Evolutionary conservation across 2,329 filamentous ascomycete genomes (phyloP), one percentile per base, ranked within the genome.

Genomic region (Ceratocystis smalleyi): DNA sequence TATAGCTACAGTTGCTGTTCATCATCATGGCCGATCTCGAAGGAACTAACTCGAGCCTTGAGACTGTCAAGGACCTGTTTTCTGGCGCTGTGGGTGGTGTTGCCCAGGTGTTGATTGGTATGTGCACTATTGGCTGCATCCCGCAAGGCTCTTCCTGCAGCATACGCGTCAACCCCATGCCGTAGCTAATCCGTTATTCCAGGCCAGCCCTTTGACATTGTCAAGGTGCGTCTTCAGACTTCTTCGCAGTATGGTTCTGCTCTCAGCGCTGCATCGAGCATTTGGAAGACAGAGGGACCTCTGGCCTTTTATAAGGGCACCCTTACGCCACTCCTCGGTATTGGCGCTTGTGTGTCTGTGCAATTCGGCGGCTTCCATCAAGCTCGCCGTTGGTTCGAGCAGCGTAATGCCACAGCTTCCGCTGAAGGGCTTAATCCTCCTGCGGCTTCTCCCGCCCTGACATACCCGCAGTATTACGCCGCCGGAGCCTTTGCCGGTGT

Each of bases 271-370:
- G 94, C 91, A 6, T 81, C 81, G 62, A 83, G 87, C 68, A 97
- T 99, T 77, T 89, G 89, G 76, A 85, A 83, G 71, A 86, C 89
- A 71, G 94, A 99, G 75, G 94, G 94, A 1, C 81, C 91, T 1
- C 77, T 88, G 12, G 94, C 94, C 65, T 99, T 99, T 79, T 99
- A 99, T 83, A 99, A 99, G 77, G 94, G 94, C 71, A 97, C 94
- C 0, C 80, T 99, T 65, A 97, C 94, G 4, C 94, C 94, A 0
- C 81, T 99, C 64, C 83, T 99, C 65, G 94, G 94, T 69, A 97
- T 99, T 72, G 94, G 94, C 70, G 94, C 94, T 69, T 99, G 94
- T 74, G 91, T 94, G 57, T 96, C 91, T n/a, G 87, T 99, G 70
- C 94, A 99, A 79, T 99, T 99, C 75, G 94, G 91, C 68, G 94